Base-by-base conservation (phyloP, 2,329 filamentous ascomycete species). In the Alternaria sp. region DNA sequence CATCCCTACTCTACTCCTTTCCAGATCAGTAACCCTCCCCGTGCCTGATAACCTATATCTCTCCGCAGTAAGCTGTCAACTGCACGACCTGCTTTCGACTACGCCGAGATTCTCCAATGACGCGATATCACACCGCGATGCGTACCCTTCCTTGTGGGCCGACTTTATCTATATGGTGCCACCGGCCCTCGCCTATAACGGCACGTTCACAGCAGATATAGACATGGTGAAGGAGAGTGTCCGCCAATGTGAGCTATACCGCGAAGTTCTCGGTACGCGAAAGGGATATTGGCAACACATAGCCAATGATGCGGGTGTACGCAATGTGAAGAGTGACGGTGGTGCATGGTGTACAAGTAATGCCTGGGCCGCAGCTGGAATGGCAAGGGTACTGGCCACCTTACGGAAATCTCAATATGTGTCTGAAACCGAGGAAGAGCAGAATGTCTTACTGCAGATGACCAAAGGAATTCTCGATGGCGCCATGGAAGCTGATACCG, bases 131-230 rank as follows among this genome's bases (percentile, higher is more conserved):
- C 83, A 86, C 64, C 78, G 83, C 27, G 70, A 79, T 25, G 74
- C 78, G 16, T 72, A 75, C 7, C 65, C 79, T 4, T 81, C 84
- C 59, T 73, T 85, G 10, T 85, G 83, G 81, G 79, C 82, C 14
- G 84, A 85, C 67, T 83, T 81, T 64, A 59, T 84, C 7, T 82
- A 81, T 66, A 85, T 85, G 83, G 79, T 79, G 1, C 82, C 83
- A n/a, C 83, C 84, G 1, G 81, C 82, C 43, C 70, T 85, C 18
- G 83, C 83, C 4, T 85, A 82, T 65, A 80, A 81, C 66, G 82
- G 75, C 27, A 79, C 82, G 8, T 77, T 76, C 14, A 73, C 67
- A 0, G 67, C 74, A n/a, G 74, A 84, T 54, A 32, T 74, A 12
- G 64, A 53, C 8, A 60, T 80, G 18, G 59, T 82, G 27, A 64